Base-by-base conservation (phyloP, 228 moss, liverwort and hornwort genomes). In the Sphagnum magellanicum region DNA sequence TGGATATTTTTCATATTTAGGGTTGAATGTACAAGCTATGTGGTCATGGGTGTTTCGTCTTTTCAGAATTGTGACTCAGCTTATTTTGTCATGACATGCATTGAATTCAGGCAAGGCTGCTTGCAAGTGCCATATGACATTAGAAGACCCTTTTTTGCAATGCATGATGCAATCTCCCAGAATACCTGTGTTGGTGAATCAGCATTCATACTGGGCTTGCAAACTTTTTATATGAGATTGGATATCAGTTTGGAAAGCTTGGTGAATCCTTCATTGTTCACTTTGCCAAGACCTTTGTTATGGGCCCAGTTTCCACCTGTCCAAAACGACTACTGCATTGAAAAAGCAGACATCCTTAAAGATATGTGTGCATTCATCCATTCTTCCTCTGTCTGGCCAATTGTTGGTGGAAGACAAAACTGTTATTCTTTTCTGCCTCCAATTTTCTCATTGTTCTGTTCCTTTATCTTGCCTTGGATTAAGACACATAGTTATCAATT, bases 71-170 rank as follows among this genome's bases (percentile, higher is more conserved):
- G 47, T 16, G 3, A 32, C 32, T 32, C 32, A 32, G 32, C 32
- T 32, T 32, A 32, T 32, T 61, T 63, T 71, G 53, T 60, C 11
- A 60, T 50, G 14, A 8, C 47, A 9, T 66, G 47, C 52, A 64
- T 32, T 60, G 17, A 53, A 62, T 10, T 65, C 57, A 90, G 90
- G 51, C 77, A 83, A 76, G 88, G 85, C 52, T 90, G 90, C 73
- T 73, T 74, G 4, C 88, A 81, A 12, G 6, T 63, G 51, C 7
- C 70, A 4, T 86, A 83, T 68, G 64, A 68, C 16, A 15, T 65
- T 48, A 69, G 68, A 50, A 63, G 72, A 51, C 69, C 72, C 10
- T 79, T 64, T 52, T 65, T 60, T 13, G 11, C 67, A 57, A 86
- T 74, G 65, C 74, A 14, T 9, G 77, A 12, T 5, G 60, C 61